phyloP scores from a whole-genome alignment of 768 basidiomycete species.

The Crassisporium funariophilum region DNA sequence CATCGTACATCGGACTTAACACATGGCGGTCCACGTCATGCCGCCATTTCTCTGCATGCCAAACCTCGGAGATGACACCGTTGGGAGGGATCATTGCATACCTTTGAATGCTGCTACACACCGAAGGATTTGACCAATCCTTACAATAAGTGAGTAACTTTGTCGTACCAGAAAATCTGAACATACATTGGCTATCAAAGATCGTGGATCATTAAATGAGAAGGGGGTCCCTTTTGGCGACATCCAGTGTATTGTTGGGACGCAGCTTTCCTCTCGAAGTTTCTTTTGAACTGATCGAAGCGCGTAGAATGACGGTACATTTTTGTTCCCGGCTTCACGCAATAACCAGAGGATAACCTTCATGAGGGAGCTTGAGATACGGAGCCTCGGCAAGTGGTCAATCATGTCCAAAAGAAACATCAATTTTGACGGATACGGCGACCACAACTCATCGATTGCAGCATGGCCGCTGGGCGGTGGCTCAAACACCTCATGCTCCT shows the following conservation, averaged over 20 bases:
- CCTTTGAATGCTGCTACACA: conserved; percentile 17
- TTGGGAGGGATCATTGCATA: conserved; percentile 25
- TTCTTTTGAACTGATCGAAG: conserved; percentile 24
- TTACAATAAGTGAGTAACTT: not conserved
- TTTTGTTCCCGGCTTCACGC: not conserved
- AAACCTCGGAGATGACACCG: conserved; percentile 27
- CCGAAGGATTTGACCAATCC: not conserved
- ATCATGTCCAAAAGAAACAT: not conserved
- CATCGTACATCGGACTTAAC: conserved; percentile 25
- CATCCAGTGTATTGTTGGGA: conserved; percentile 20
- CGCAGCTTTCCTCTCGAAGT: conserved; percentile 14
- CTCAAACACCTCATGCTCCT: no score
- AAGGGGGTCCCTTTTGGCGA: conserved; percentile 30
- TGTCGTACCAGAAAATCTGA: not conserved
- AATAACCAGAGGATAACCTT: not conserved
- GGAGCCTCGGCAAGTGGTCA: not conserved
- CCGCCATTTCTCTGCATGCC: conserved; percentile 30
- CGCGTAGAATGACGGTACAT: not conserved
- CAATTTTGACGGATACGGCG: not conserved
- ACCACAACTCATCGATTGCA: no score
- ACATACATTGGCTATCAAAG: conserved; percentile 28
- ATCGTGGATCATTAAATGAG: conserved; percentile 30
- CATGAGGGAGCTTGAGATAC: not conserved
- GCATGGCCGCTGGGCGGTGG: no score
- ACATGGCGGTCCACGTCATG: conserved; percentile 19